phyloP scores from a whole-genome alignment of 2,329 filamentous ascomycete genomes.

The Claviceps quebecensis region DNA sequence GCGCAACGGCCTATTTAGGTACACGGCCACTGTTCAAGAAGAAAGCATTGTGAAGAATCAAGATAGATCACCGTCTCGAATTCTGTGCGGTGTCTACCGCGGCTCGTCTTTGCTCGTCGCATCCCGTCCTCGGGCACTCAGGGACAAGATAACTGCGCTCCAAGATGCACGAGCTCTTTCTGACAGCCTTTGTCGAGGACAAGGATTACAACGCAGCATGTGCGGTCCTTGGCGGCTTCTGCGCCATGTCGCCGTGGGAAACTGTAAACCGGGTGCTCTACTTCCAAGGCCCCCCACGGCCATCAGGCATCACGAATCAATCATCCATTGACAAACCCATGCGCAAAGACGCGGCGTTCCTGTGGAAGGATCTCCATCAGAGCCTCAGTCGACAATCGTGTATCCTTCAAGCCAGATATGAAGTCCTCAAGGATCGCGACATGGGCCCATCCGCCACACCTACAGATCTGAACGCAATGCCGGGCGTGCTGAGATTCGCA shows the following conservation, averaged over 20 bases:
- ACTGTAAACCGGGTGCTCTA: constrained; percentile 37
- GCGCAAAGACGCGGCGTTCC: constrained; percentile 21
- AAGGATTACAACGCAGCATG: constrained; percentile 34
- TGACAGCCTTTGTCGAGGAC: constrained; percentile 38
- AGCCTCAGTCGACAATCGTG: constrained; percentile 44
- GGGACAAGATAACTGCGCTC: not conserved
- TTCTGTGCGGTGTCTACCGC: not conserved
- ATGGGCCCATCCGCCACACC: constrained; percentile 24
- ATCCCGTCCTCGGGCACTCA: not conserved
- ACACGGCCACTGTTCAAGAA: not conserved
- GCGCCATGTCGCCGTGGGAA: constrained; percentile 39
- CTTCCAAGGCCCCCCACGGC: constrained; percentile 33
- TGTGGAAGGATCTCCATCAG: constrained; percentile 41
- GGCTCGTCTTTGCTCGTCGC: not conserved
- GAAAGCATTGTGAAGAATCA: no score
- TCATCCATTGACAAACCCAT: constrained; percentile 23
- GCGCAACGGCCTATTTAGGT: not conserved
- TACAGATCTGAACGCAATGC: constrained; percentile 26
- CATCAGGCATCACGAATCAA: constrained; percentile 30
- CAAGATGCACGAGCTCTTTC: constrained; percentile 45
- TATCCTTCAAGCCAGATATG: constrained; percentile 39
- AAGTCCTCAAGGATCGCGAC: constrained; percentile 33
- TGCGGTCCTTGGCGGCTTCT: constrained; percentile 41
- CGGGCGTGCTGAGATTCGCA: constrained; percentile 40
- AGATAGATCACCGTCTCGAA: not conserved